These are phyloP conservation scores for Nannochloropsis gaditana DNA, from an alignment of 108 stramenopile species.

Conservation along the genomic window DNA sequence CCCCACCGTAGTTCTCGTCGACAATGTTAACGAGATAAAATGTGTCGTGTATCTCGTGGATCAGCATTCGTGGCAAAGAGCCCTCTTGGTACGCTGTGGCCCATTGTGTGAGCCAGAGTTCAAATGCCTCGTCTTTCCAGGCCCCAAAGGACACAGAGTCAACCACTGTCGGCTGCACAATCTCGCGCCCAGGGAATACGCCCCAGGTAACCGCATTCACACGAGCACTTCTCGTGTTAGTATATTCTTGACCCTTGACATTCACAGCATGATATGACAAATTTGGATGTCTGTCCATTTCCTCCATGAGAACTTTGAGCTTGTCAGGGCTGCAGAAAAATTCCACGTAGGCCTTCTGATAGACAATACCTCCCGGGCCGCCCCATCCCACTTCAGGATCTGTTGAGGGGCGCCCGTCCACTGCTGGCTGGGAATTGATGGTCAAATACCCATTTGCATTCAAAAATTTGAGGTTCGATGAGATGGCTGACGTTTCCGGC, in stretches of 20 bases:
- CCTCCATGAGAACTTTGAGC: constrained; percentile 59
- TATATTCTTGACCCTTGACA: constrained; percentile 29
- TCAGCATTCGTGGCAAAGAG: constrained; percentile 64
- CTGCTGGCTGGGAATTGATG: constrained; percentile 84
- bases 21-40: constrained; percentile 87
- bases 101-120: constrained; percentile 85
- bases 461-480: constrained; percentile 63
- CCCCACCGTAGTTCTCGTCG: constrained; percentile 74
- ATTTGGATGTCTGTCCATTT: constrained; percentile 53
- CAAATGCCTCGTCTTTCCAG: constrained; percentile 81
- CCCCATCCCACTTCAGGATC: constrained; percentile 88
- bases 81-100: constrained; percentile 81
- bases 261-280: constrained; percentile 73
- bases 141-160: constrained; percentile 46
- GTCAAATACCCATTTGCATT: constrained; percentile 85
- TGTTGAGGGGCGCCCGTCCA: constrained; percentile 70
- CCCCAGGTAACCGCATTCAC: constrained; percentile 55
- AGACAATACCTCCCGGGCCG: constrained; percentile 79
- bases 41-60: constrained; percentile 78
- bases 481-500: constrained; percentile 76
- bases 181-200: constrained; percentile 50
- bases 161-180: constrained; percentile 53
- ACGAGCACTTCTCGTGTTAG: neutral
- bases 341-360: constrained; percentile 95
- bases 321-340: constrained; percentile 78